Base-by-base conservation (phyloP, 495 filamentous ascomycete species). In the Massariosphaeria phaeospora region DNA sequence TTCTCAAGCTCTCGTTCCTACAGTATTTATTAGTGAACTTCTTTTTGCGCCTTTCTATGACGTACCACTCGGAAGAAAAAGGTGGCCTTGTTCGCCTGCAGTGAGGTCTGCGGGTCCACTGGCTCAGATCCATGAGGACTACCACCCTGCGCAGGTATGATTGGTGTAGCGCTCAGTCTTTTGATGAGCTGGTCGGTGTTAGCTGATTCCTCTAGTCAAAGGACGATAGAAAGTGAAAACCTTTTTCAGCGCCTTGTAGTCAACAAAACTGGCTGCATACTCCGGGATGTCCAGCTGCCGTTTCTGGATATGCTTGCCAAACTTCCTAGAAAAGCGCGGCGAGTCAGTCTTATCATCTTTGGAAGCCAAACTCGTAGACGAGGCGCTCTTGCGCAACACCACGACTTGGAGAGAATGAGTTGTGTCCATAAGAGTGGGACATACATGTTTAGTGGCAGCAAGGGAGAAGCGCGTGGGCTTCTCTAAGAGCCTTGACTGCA, bases 201-300 rank as follows among this genome's bases (percentile, higher is more conserved):
- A 43, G 34, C 20, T 33, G 45, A 17, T 27, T 33, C 35, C 6
- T 15, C 18, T 35, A 26, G 29, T 18, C 10, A 10, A 15, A 33
- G 11, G 21, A 25, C 1, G 33, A 6, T 15, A 17, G 12, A 9
- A 20, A 24, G 48, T 33, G 6, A n/a, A 23, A 26, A 96, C 93
- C 86, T 97, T 96, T 72, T 98, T 98, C 58, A 98, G 76, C 49
- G 88, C 91, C 75, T 98, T 98, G 75, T 98, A 98, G 73, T 98
- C 96, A 45, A 97, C 91, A 69, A 98, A 97, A 72, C 89, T 95
- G 44, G 91, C 89, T 41, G 91, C 93, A 85, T 98, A 98, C 78
- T 98, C 93, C 30, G 93, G 93, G 29, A 98, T 88, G 71, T 98
- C 93, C 63, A 98, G 88, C 76, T 97, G 91, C 69, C 90, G 84